Conservation (phyloP, 177 flowering plant species). For the Telopea speciosissima region DNA sequence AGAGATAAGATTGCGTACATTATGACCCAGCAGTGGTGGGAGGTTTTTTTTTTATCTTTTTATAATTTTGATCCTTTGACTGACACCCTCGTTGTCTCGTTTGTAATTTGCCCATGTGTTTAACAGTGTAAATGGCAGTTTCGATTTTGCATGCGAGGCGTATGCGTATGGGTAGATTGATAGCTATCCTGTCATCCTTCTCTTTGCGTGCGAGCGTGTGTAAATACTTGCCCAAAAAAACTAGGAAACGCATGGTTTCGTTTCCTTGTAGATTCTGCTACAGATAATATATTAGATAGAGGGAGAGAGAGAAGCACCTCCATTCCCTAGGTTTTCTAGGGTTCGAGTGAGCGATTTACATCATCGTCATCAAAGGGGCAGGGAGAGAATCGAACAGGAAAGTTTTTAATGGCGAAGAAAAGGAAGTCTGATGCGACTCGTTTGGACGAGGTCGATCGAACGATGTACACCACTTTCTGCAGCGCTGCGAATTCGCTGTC, state of each 20-base stretch:
- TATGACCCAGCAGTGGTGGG: too few species aligned
- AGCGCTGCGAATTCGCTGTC: constrained; percentile 77
- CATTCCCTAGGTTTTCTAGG: neutral
- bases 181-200: neutral
- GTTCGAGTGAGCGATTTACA: neutral
- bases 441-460: constrained; percentile 78
- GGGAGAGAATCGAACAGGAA: neutral
- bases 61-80: too few species aligned
- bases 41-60: too few species aligned
- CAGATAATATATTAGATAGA: neutral
- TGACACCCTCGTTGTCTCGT: too few species aligned
- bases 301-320: neutral
- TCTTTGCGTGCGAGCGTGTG: neutral
- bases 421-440: constrained; percentile 67
- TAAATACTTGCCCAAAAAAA: neutral
- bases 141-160: neutral
- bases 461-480: constrained; percentile 68
- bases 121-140: too few species aligned
- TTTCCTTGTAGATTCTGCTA: constrained; percentile 1
- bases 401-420: constrained; percentile 66
- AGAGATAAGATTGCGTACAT: too few species aligned
- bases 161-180: neutral
- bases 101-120: too few species aligned
- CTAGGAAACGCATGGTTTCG: neutral
- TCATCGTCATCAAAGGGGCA: too few species aligned